Percentiles rank a stretch among this genome's conserved stretches.
Conservation (phyloP, 1,284 basidiomycete genomes). For the Hemileia vastatrix region DNA sequence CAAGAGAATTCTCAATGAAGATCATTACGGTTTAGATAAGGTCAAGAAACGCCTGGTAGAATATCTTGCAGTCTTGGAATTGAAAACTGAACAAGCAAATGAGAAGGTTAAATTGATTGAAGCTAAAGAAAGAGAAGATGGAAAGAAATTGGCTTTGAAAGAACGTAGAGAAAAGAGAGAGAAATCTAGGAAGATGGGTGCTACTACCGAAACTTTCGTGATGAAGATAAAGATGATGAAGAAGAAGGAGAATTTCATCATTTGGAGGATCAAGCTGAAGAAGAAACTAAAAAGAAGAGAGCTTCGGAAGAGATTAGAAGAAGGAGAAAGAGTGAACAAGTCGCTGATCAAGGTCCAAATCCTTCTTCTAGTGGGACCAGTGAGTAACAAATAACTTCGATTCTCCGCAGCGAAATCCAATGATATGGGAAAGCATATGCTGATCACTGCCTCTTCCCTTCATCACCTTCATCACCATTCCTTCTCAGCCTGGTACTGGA, state of each 20-base stretch:
- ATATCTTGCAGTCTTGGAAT: constrained; percentile 47
- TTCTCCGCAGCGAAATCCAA: neutral
- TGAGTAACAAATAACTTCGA: neutral
- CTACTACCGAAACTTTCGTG: constrained; percentile 16
- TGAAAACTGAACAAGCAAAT: constrained; percentile 42
- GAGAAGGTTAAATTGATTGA: constrained; percentile 30
- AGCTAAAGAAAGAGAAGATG: constrained; percentile 24
- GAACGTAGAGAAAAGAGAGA: neutral
- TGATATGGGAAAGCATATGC: constrained; percentile 36
- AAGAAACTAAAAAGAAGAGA: constrained; percentile 27
- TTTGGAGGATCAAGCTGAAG: too few species aligned
- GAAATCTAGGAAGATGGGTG: neutral
- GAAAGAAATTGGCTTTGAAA: neutral
- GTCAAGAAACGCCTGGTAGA: constrained; percentile 48
- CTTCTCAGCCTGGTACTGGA: constrained; percentile 71
- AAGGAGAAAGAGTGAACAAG: neutral
- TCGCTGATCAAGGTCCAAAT: constrained; percentile 58
- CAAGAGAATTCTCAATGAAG: constrained; percentile 44
- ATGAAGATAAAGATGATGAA: constrained; percentile 26
- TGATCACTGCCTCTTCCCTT: constrained; percentile 30
- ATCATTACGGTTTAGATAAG: constrained; percentile 48
- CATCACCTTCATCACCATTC: constrained; percentile 50
- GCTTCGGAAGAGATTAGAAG: constrained; percentile 24
- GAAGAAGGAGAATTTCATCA: constrained; percentile 27
- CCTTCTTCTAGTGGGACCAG: constrained; percentile 54